Evolutionary conservation across 108 stramenopile genomes (phyloP), one percentile per base, ranked within the genome.

Genomic region (Stephanodiscus triporus): DNA sequence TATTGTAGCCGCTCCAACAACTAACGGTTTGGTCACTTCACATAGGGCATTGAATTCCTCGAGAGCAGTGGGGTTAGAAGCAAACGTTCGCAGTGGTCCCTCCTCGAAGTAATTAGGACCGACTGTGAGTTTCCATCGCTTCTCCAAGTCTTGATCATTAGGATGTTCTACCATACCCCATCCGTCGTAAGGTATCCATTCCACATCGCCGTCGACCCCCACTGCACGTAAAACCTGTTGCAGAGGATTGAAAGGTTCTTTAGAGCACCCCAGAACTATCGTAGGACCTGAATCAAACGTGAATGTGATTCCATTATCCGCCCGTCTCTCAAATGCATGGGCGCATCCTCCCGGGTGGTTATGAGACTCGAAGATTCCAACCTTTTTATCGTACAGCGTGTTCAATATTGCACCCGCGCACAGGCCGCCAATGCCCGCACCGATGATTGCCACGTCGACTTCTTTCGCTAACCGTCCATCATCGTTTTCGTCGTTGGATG

Each of bases 101-200:
- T 90, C 69, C 63, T 94, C 83, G 70, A 95, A 94, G 9, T 72
- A 59, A 59, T 85, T 77, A 13, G 80, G 87, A 8, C 97, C 97
- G 7, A 96, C 76, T 71, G 83, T 67, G n/a, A 94, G 75, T 53
- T 88, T 90, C 93, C 94, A 97, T 82, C 89, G 64, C 54, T 79
- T 56, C 57, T 84, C 81, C 32, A 78, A 67, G 0, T 55, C 57
- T 29, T 58, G 34, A 48, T 68, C 40, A 14, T 59, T 20, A 11
- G 93, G 93, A 50, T 87, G 66, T 72, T 94, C 92, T 66, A 95
- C 87, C 90, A 97, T 93, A 0, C 95, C 95, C 97, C 97, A 97
- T 17, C 89, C 91, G 71, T 95, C 85, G 70, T 97, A 97, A 0
- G 85, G 84, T 23, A 95, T 90, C 91, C 94, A 97, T 20, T 92